These are phyloP conservation scores for Kazachstania sp. DNA, from an alignment of 1,139 yeast species.

Conservation along the genomic window DNA sequence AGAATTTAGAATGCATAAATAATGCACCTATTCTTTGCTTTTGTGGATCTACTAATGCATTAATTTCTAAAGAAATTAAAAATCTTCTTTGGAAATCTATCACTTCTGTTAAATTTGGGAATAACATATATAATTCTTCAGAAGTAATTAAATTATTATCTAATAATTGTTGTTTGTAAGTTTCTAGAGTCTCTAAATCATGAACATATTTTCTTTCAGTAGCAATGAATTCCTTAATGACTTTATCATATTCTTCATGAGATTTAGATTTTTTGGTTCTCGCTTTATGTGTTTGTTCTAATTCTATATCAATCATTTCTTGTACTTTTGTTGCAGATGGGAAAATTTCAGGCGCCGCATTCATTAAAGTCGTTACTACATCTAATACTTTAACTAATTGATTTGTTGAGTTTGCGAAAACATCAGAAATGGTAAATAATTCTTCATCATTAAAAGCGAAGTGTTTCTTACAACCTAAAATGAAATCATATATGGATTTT, in stretches of 20 bases:
- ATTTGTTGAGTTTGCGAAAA: slow-evolving; percentile 72
- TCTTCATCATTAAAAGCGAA: slow-evolving; percentile 70
- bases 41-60: slow-evolving; percentile 63
- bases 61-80: slow-evolving; percentile 80
- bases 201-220: slow-evolving; percentile 91
- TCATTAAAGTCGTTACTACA: slow-evolving; percentile 58
- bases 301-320: slow-evolving; percentile 13
- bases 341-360: slow-evolving; percentile 39
- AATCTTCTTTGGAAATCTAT: slow-evolving; percentile 90
- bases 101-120: slow-evolving; percentile 80
- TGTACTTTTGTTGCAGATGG: slow-evolving; percentile 19
- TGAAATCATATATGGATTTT: slow-evolving; percentile 82
- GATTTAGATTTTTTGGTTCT: slow-evolving; percentile 6
- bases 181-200: slow-evolving; percentile 67
- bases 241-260: slow-evolving; percentile 38
- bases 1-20: slow-evolving; percentile 73
- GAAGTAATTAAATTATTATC: slow-evolving; percentile 60
- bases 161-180: slow-evolving; percentile 60
- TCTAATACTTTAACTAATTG: slow-evolving; percentile 65
- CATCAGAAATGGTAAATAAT: slow-evolving; percentile 83
- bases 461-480: slow-evolving; percentile 76
- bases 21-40: slow-evolving; percentile 84
- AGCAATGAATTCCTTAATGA: slow-evolving; percentile 73
- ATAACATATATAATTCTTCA: slow-evolving; percentile 71
- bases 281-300: slow-evolving; percentile 6